Evolutionary conservation across 495 filamentous ascomycete species (phyloP).

Genomic region (Penicillium simplicissimum): DNA sequence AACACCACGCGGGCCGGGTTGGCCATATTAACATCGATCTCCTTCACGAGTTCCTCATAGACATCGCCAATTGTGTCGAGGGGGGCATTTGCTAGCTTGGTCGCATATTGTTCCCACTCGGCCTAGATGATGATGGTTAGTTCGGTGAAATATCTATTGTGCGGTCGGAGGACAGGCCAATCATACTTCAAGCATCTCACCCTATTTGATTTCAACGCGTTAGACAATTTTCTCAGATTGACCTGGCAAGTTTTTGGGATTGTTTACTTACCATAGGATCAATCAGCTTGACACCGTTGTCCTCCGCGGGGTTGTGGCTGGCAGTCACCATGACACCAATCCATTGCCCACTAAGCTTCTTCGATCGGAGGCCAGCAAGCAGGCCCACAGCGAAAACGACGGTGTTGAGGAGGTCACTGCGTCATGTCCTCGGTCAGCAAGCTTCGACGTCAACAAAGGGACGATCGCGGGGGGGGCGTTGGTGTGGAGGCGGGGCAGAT

Average conservation of each 20-base stretch:
- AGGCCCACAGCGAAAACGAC: slow-evolving; percentile 90
- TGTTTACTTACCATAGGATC: slow-evolving; percentile 75
- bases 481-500: slow-evolving; percentile 41
- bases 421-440: slow-evolving; percentile 27
- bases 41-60: slow-evolving; percentile 69
- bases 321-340: slow-evolving; percentile 99
- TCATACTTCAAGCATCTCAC: slow-evolving; percentile 89
- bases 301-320: slow-evolving; percentile 93
- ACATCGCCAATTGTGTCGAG: slow-evolving; percentile 71
- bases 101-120: slow-evolving; percentile 88
- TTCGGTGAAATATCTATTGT: not conserved
- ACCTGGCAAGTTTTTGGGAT: not conserved
- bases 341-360: slow-evolving; percentile 81
- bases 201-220: slow-evolving; percentile 43
- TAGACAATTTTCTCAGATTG: not conserved
- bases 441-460: slow-evolving; percentile 33
- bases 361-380: slow-evolving; percentile 85
- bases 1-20: slow-evolving; percentile 78
- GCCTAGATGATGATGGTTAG: slow-evolving; percentile 38
- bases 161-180: not conserved
- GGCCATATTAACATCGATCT: slow-evolving; percentile 71
- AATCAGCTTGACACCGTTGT: slow-evolving; percentile 98
- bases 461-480: slow-evolving; percentile 32
- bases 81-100: slow-evolving; percentile 79
- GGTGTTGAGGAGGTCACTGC: slow-evolving; percentile 69